Evolutionary conservation across 805 yeast species (phyloP).

Genomic region (Torulaspora maleeae): DNA sequence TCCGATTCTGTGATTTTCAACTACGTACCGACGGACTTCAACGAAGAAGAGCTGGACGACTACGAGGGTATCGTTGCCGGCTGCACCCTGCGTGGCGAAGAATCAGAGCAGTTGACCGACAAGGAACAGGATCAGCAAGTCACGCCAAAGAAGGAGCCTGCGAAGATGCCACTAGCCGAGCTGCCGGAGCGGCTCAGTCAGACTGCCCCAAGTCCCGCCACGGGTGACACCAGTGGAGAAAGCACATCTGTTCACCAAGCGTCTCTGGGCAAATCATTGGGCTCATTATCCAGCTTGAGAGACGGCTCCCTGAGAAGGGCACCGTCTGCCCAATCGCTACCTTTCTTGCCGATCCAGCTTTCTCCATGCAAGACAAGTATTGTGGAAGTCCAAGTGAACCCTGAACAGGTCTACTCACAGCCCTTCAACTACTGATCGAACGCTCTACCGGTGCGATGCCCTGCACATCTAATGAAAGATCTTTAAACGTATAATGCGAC

Average conservation of each 20-base stretch:
- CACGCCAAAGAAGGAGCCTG: not conserved
- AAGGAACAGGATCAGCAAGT: not conserved
- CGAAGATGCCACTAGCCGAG: not conserved
- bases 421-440: slow-evolving; percentile 23
- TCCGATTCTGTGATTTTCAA: slow-evolving; percentile 16
- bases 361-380: slow-evolving; percentile 26
- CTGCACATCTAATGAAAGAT: slow-evolving; percentile 3
- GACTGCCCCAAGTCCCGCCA: not conserved
- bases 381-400: slow-evolving; percentile 22
- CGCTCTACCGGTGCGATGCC: not conserved
- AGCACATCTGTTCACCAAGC: not conserved
- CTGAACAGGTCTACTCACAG: slow-evolving; percentile 33
- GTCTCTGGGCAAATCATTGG: slow-evolving; percentile 8
- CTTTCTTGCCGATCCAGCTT: slow-evolving; percentile 18
- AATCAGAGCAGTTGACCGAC: no score
- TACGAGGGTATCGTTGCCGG: not conserved
- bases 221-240: not conserved
- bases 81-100: not conserved
- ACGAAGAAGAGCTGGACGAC: slow-evolving; percentile 9
- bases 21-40: slow-evolving; percentile 8
- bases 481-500: slow-evolving; percentile 6
- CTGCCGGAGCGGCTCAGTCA: not conserved
- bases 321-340: slow-evolving; percentile 8
- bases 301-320: slow-evolving; percentile 8
- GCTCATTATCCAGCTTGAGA: slow-evolving; percentile 10